phyloP scores from a whole-genome alignment of 306 rosid genomes.

The Sicyos edulis region DNA sequence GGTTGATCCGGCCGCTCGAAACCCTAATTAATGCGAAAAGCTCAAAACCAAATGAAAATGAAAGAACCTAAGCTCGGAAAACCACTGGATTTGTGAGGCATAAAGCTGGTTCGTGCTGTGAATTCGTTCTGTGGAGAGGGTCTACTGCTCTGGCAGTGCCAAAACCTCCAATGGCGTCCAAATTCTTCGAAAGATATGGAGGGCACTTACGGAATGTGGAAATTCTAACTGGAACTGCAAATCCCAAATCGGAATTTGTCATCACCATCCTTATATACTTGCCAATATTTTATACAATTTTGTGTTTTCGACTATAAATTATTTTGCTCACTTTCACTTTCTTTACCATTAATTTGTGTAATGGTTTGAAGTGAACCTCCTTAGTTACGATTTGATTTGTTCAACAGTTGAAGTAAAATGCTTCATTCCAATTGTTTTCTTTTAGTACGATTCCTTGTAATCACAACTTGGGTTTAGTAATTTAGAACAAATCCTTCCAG shows the following conservation, averaged over 20 bases:
- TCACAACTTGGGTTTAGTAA: background rate
- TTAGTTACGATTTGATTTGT: background rate
- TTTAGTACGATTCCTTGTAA: background rate
- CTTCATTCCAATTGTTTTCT: background rate
- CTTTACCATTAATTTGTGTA: background rate
- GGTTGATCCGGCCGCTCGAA: background rate
- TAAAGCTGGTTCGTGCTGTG: background rate
- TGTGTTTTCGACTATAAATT: background rate
- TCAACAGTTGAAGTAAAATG: background rate
- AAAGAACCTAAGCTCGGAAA: background rate
- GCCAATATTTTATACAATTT: background rate
- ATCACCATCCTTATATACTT: background rate
- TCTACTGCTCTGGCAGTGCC: slow-evolving; percentile 14
- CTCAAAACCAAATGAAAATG: background rate
- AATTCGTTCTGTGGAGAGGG: background rate
- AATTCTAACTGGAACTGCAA: slow-evolving; percentile 13
- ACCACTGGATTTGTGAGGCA: background rate
- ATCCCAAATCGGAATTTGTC: background rate
- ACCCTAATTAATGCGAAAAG: slow-evolving; percentile 6
- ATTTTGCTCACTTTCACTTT: background rate
- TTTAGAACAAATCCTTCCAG: no score
- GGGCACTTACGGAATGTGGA: slow-evolving; percentile 15
- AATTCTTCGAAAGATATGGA: background rate
- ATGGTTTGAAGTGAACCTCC: background rate
- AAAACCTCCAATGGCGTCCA: background rate